phyloP scores from a whole-genome alignment of 805 yeast genomes.

The Dipodascopsis uninucleata region DNA sequence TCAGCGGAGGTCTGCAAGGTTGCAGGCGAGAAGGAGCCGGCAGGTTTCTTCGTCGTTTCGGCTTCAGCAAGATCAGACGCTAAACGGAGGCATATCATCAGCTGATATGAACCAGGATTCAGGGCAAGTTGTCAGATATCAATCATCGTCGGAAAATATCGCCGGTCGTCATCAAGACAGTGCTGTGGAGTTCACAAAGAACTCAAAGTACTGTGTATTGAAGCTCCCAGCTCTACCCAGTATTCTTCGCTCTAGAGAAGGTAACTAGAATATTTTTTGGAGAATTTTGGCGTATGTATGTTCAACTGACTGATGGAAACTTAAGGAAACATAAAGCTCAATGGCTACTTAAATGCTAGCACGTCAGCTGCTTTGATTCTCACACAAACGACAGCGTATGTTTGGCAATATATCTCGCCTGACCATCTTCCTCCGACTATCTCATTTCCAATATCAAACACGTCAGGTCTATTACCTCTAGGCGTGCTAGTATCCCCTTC shows the following conservation, averaged over 20 bases:
- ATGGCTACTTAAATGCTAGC: slow-evolving; percentile 47
- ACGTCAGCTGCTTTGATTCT: slow-evolving; percentile 51
- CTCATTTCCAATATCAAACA: slow-evolving; percentile 43
- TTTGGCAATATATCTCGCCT: slow-evolving; percentile 65
- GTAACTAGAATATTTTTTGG: neutral
- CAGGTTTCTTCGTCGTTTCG: slow-evolving; percentile 21
- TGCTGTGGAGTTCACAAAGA: slow-evolving; percentile 53
- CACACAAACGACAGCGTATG: slow-evolving; percentile 50
- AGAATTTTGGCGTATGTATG: slow-evolving; percentile 2
- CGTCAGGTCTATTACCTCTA: slow-evolving; percentile 31
- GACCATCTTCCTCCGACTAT: slow-evolving; percentile 57
- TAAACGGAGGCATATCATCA: neutral
- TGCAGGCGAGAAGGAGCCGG: slow-evolving; percentile 20
- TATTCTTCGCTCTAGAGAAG: slow-evolving; percentile 30
- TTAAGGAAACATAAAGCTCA: slow-evolving; percentile 25
- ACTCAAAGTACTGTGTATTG: slow-evolving; percentile 54
- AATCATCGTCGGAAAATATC: neutral
- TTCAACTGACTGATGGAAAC: neutral
- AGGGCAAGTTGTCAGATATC: neutral
- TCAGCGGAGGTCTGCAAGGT: slow-evolving; percentile 20
- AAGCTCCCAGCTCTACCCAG: slow-evolving; percentile 56
- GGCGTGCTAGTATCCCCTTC: slow-evolving; percentile 59
- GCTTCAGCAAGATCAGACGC: slow-evolving; percentile 7
- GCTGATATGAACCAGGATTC: slow-evolving; percentile 1
- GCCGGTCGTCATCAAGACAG: slow-evolving; percentile 20